Base-by-base conservation (phyloP, 2,329 filamentous ascomycete genomes). In the Gnomoniopsis smithogilvyi region DNA sequence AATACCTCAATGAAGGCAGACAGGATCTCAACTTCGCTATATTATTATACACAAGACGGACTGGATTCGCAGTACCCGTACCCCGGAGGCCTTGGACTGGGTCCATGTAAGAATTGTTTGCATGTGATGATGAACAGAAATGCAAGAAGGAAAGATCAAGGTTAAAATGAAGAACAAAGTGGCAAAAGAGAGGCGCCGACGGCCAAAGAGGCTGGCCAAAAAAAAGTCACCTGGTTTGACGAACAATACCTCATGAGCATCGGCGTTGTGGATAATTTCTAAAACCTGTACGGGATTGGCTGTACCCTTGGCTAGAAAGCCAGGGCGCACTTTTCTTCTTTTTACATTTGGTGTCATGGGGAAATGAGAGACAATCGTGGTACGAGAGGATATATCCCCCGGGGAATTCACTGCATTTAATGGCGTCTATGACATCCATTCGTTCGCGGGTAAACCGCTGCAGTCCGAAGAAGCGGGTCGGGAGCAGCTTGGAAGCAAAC, bases 261-360 rank as follows among this genome's bases (percentile, higher is more conserved):
- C 43, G 59, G 56, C 56, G 59, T 61, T 61, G 38, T 46, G 59
- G 59, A 17, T 59, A 41, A 43, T 52, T n/a, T 52, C 51, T 46
- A 46, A 58, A 49, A 45, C 17, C n/a, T 47, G 43, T 3, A n/a
- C 12, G 45, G 45, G 19, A 48, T 21, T 14, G 43, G 43, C 26
- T 24, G 41, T 8, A n/a, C 41, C 26, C 26, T 54, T 41, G 33
- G 36, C 41, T 12, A 47, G 3, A 26, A 54, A 11, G 10, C 12
- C 17, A 24, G 33, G 38, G 38, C 2, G 15, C 22, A 10, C 6
- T 12, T 26, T 34, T 46, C 22, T 41, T 46, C 21, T 34, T 45
- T 54, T 15, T 2, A 3, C n/a, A 8, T 53, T 46, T 15, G 36
- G 12, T 34, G 11, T 22, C 24, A 11, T 15, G 19, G 19, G 14